Conservation (phyloP, 306 rosid genomes). For the Ammopiptanthus mongolicus region DNA sequence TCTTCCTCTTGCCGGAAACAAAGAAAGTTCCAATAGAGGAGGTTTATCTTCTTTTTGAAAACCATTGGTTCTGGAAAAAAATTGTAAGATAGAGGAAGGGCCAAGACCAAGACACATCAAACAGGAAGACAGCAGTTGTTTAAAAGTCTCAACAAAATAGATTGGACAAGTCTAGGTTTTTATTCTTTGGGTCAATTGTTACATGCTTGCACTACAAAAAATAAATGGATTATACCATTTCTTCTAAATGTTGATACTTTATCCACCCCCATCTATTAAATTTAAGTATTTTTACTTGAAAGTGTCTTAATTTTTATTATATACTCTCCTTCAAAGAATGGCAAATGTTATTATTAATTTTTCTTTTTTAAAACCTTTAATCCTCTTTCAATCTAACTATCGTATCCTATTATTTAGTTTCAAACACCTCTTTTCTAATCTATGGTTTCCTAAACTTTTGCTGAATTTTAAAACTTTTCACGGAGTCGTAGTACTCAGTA, state of each 20-base stretch:
- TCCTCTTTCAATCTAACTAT: not conserved
- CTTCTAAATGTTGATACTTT: not conserved
- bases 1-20: constrained; percentile 91
- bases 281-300: too few relatives aligned
- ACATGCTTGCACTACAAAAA: not conserved
- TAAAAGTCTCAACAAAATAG: constrained; percentile 10
- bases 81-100: constrained; percentile 25
- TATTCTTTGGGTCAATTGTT: not conserved
- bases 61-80: constrained; percentile 83
- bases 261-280: too few relatives aligned
- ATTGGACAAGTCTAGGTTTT: constrained; percentile 10
- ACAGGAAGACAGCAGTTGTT: constrained; percentile 28
- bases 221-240: not conserved
- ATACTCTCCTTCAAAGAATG: too few relatives aligned
- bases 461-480: not conserved
- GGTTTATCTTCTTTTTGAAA: constrained; percentile 75
- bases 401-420: not conserved
- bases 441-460: too few relatives aligned
- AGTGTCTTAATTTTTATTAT: too few relatives aligned
- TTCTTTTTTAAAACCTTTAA: too few relatives aligned
- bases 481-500: not conserved
- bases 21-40: constrained; percentile 94
- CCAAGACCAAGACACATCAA: constrained; percentile 11
- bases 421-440: not conserved
- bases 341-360: not conserved